phyloP scores from a whole-genome alignment of 2,329 filamentous ascomycete species.

The Aspergillus niger region DNA sequence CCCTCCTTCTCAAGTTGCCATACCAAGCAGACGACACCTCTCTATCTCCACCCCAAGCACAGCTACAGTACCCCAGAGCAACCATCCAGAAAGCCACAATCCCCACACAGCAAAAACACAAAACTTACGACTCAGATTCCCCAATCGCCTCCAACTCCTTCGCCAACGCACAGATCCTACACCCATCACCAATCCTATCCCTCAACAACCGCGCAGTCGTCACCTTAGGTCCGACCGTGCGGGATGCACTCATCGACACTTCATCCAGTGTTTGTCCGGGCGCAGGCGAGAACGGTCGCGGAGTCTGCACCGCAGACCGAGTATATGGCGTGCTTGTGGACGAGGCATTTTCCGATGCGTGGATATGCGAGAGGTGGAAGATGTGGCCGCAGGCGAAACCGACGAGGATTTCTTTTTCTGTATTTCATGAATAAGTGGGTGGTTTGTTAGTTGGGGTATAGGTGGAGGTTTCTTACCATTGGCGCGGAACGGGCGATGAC shows the following conservation, averaged over 20 bases:
- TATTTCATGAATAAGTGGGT: neutral
- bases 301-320: constrained; percentile 26
- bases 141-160: constrained; percentile 39
- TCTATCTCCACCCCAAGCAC: neutral
- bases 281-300: constrained; percentile 23
- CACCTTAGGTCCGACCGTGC: constrained; percentile 80
- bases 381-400: constrained; percentile 71
- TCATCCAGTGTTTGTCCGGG: constrained; percentile 28
- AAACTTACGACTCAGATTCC: constrained; percentile 13
- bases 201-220: constrained; percentile 78
- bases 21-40: neutral
- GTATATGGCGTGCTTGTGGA: constrained; percentile 23
- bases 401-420: constrained; percentile 59
- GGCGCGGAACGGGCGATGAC: constrained; percentile 38
- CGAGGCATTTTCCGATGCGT: constrained; percentile 41
- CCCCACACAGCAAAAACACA: neutral
- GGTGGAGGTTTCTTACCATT: constrained; percentile 34
- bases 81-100: neutral
- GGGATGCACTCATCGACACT: constrained; percentile 33
- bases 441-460: too few relatives aligned
- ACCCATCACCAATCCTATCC: constrained; percentile 61
- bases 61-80: neutral
- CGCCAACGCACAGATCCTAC: constrained; percentile 41
- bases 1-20: too few relatives aligned
- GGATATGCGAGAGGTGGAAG: constrained; percentile 64